Conservation (phyloP, 2,329 filamentous ascomycete genomes). For the Xylaria sp. region DNA sequence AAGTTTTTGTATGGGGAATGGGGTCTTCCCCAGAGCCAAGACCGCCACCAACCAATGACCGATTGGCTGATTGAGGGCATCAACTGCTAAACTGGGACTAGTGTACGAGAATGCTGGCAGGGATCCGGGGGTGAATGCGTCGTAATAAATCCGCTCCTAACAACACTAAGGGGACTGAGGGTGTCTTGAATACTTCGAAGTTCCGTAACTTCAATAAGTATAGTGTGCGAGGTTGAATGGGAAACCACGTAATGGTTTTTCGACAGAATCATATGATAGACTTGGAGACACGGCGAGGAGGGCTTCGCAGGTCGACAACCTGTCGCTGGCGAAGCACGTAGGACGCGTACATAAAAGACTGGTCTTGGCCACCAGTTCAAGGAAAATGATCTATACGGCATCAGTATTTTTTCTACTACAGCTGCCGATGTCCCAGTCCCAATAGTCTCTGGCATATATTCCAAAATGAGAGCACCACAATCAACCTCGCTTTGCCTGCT, state of each 20-base stretch:
- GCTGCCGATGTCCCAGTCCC: not conserved
- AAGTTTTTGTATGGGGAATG: not conserved
- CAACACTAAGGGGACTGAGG: no score
- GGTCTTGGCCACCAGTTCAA: not conserved
- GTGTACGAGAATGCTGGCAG: constrained; percentile 29
- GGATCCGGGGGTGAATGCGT: not conserved
- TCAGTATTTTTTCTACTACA: not conserved
- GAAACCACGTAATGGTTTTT: not conserved
- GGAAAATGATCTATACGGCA: not conserved
- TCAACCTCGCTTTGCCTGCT: not conserved
- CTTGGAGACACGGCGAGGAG: not conserved
- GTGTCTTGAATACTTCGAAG: not conserved
- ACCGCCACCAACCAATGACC: no score
- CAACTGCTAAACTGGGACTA: constrained; percentile 14
- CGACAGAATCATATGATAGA: not conserved
- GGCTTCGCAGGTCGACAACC: not conserved
- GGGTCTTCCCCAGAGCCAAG: not conserved
- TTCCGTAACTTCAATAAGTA: constrained; percentile 7
- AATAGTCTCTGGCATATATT: not conserved
- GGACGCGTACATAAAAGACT: constrained; percentile 9
- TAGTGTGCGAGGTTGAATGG: constrained; percentile 20
- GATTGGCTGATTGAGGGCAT: not conserved
- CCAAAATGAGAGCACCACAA: constrained; percentile 17
- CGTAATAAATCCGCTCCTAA: not conserved
- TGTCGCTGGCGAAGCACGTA: not conserved